Conservation (phyloP, 768 basidiomycete genomes). For the Suillus bovinus region DNA sequence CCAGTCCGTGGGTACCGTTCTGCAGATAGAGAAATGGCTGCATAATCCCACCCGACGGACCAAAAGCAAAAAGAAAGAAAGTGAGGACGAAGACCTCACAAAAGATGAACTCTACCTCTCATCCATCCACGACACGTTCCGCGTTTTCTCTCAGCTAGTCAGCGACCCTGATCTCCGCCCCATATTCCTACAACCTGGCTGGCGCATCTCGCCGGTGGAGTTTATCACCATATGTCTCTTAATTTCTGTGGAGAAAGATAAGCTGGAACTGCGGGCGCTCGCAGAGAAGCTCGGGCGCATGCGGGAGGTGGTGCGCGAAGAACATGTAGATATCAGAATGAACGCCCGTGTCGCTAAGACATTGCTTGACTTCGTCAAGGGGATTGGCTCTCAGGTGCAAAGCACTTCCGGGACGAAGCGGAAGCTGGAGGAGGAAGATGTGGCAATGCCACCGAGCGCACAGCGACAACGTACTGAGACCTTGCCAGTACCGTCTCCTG, state of each 20-base stretch:
- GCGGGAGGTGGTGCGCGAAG: conserved; percentile 52
- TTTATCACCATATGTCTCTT: conserved; percentile 59
- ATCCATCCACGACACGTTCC: conserved; percentile 43
- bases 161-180: conserved; percentile 34
- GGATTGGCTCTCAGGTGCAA: conserved; percentile 16
- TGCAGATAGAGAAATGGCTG: conserved; percentile 55
- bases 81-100: conserved; percentile 23
- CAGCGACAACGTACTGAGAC: conserved; percentile 11
- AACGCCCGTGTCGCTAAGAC: conserved; percentile 59
- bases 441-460: neutral
- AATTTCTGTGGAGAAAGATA: conserved; percentile 49
- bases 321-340: conserved; percentile 65
- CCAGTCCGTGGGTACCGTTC: conserved; percentile 31
- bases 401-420: conserved; percentile 14
- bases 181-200: conserved; percentile 40
- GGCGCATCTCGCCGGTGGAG: conserved; percentile 68
- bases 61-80: conserved; percentile 25
- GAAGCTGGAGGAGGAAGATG: conserved; percentile 28
- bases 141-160: conserved; percentile 48
- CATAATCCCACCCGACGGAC: conserved; percentile 20
- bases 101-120: conserved; percentile 34
- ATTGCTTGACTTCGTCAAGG: conserved; percentile 53
- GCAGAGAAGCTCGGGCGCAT: conserved; percentile 48
- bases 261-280: conserved; percentile 39
- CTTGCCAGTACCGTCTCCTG: neutral